Evolutionary conservation across 2,329 filamentous ascomycete genomes (phyloP).

Genomic region (Sordariomycetes sp.): DNA sequence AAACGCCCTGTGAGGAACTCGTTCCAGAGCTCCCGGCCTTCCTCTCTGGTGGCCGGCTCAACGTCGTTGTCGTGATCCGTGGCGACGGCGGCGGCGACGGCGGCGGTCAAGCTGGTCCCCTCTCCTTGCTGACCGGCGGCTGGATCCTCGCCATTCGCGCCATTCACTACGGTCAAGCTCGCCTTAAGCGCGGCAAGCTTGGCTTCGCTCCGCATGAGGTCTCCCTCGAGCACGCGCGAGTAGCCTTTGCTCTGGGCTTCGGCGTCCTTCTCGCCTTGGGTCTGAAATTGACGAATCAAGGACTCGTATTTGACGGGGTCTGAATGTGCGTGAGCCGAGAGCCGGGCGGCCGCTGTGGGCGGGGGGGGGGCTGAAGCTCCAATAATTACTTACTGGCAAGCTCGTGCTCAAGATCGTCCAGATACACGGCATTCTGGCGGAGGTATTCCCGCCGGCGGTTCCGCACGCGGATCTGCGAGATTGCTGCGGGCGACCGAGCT

Average conservation of each 20-base stretch:
- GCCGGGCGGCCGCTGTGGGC: neutral
- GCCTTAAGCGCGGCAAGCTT: conserved; percentile 48
- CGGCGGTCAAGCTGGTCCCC: neutral
- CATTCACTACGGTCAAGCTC: conserved; percentile 18
- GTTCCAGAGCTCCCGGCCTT: conserved; percentile 59
- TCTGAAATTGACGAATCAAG: conserved; percentile 68
- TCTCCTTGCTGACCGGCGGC: neutral
- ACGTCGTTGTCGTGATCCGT: neutral
- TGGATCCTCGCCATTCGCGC: neutral
- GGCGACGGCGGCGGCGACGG: neutral
- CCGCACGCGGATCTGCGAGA: conserved; percentile 46
- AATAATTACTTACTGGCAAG: conserved; percentile 30
- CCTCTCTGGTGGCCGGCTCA: conserved; percentile 37
- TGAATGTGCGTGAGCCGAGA: conserved; percentile 11
- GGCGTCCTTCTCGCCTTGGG: conserved; percentile 58
- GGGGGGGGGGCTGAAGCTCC: neutral
- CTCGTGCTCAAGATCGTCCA: conserved; percentile 44
- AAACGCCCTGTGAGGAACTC: conserved; percentile 67
- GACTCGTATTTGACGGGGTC: conserved; percentile 77
- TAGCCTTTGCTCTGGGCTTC: conserved; percentile 69
- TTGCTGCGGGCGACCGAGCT: conserved; percentile 26
- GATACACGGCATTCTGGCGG: conserved; percentile 62
- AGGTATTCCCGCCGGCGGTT: conserved; percentile 74
- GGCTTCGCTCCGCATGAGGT: conserved; percentile 65
- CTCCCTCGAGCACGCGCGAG: conserved; percentile 67